A percentile compares a stretch with the other conserved stretches of the same genome.
Conservation (phyloP, 352 stramenopile species). For the Peronosclerospora sorghi region DNA sequence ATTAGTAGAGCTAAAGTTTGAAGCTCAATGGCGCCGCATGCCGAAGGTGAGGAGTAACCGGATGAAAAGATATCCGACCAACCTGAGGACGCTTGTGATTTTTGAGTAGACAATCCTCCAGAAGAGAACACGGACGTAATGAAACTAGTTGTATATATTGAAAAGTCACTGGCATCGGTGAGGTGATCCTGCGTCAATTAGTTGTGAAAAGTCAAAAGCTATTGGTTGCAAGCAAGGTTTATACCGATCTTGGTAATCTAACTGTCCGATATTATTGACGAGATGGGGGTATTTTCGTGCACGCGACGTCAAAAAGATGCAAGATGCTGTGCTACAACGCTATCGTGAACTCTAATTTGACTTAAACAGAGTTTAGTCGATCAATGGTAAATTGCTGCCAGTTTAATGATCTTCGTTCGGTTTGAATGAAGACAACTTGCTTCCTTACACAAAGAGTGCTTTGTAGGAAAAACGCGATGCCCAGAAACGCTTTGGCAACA, state of each 20-base stretch:
- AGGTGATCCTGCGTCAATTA: constrained; percentile 1
- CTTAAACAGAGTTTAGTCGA: constrained; percentile 90
- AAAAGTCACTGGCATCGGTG: constrained; percentile 56
- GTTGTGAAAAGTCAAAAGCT: no score
- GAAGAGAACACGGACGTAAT: constrained; percentile 41
- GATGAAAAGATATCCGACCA: neutral
- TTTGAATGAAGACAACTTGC: neutral
- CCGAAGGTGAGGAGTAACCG: constrained; percentile 36
- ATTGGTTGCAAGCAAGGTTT: neutral
- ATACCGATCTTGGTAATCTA: constrained; percentile 8
- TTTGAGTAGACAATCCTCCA: constrained; percentile 51
- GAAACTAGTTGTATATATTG: constrained; percentile 62
- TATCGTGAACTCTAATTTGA: constrained; percentile 96
- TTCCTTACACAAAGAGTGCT: constrained; percentile 27
- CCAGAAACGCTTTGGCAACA: constrained; percentile 72
- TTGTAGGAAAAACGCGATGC: constrained; percentile 77
- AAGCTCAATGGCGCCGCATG: constrained; percentile 18
- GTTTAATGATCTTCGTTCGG: neutral
- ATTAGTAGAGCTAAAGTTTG: constrained; percentile 42
- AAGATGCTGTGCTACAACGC: constrained; percentile 86
- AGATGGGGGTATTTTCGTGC: constrained; percentile 72
- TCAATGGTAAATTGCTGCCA: constrained; percentile 40
- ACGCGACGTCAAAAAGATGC: constrained; percentile 60
- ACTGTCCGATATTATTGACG: constrained; percentile 78
- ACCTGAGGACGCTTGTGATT: neutral